Evolutionary conservation across 495 filamentous ascomycete genomes (phyloP), one percentile per base, ranked within the genome.

Genomic region (Mytilinidion resinicola): DNA sequence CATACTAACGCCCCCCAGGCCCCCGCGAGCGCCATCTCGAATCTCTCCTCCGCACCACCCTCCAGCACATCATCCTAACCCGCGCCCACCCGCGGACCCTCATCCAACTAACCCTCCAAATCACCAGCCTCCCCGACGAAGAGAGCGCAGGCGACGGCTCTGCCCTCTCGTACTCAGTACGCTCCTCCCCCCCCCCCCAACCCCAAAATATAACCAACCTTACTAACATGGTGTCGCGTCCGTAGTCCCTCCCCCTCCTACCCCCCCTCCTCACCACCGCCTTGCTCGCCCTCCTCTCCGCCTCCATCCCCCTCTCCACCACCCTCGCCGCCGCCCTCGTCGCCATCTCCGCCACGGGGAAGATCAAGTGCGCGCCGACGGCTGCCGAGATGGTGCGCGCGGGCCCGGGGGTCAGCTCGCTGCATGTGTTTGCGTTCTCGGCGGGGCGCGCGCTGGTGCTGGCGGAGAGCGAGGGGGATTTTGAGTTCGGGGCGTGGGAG

Each of bases 381-480:
- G 57, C 80, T 1, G 66, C 73, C 44, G 75, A 84, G 14, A 71
- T 85, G 33, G 75, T 80, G 39, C 65, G 71, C 34, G 85, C 87
- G 10, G 72, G 73, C 21, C 90, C 89, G 9, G 77, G 6, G 25
- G 25, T 89, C 30, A 30, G 19, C 3, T 53, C 55, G 4, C 20
- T 53, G 30, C 89, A 95, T 66, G 87, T 87, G 21, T 72, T 96
- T 34, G 85, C 83, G 3, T 92, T 91, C 63, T 87, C 86, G 25
- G 86, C 83, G 7, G 81, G 84, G 51, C 82, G 84, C 15, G 86
- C 90, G 52, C 70, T 96, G 34, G 71, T 96, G 15, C 70, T 96
- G 42, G 84, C 81, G 36, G 87, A 96, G 68, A 95, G 90, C 67
- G 82, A 91, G 64, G 92, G 92, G 0, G 71, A 73, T 34, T 97